These are phyloP conservation scores for Trifolium pratense DNA, from an alignment of 306 rosid species.

Conservation along the genomic window DNA sequence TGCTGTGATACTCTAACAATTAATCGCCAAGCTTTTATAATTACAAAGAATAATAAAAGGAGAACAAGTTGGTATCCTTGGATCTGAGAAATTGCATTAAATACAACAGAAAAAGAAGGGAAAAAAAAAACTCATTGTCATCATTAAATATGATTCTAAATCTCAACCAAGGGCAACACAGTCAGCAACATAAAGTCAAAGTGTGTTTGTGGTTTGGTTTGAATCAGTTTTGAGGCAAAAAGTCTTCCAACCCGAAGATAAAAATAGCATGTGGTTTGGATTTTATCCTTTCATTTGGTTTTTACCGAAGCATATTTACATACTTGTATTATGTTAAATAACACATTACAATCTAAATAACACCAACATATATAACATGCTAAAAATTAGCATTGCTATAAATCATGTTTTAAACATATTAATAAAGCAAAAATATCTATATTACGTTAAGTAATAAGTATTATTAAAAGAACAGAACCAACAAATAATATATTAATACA, in stretches of 20 bases:
- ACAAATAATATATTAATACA: not conserved
- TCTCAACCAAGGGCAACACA: constrained; percentile 35
- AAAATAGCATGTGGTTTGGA: not conserved
- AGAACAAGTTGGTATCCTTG: not conserved
- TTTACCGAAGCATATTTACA: not conserved
- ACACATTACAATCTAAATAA: not conserved
- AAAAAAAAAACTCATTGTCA: not conserved
- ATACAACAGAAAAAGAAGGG: not conserved
- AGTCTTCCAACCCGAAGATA: not conserved
- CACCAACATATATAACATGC: not conserved
- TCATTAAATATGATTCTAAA: constrained; percentile 7
- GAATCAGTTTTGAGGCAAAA: not conserved
- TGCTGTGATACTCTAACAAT: constrained; percentile 5
- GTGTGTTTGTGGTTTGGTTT: not conserved
- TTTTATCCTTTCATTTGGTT: not conserved
- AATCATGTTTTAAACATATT: not conserved
- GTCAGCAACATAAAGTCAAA: constrained; percentile 12
- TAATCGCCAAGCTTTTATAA: constrained; percentile 5
- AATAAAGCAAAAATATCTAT: not conserved
- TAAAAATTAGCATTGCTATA: not conserved
- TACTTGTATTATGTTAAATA: not conserved
- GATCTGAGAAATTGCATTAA: constrained; percentile 18
- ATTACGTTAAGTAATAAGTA: not conserved
- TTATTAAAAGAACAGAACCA: not conserved
- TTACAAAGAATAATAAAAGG: not conserved